Evolutionary conservation across 2,329 filamentous ascomycete genomes (phyloP).

Genomic region (Aspergillus alliaceus): DNA sequence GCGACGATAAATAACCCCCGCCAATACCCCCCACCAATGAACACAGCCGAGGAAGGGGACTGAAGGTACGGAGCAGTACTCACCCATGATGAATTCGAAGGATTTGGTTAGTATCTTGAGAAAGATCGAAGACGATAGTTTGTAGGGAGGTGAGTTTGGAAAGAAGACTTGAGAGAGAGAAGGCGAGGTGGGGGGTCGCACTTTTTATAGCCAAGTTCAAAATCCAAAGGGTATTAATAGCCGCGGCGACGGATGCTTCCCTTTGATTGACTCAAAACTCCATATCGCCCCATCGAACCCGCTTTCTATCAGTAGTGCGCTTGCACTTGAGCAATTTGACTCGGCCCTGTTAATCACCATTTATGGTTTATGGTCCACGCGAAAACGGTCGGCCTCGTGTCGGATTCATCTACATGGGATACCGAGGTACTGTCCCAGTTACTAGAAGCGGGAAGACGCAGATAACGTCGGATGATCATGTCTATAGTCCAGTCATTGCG

Average conservation of each 20-base stretch:
- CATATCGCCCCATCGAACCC: neutral
- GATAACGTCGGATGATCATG: neutral
- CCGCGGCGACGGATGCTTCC: neutral
- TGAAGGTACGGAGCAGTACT: neutral
- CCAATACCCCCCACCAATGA: neutral
- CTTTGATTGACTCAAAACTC: neutral
- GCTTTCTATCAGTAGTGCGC: neutral
- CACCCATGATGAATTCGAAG: neutral
- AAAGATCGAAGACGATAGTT: neutral
- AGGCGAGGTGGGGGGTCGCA: neutral
- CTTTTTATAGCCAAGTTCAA: neutral
- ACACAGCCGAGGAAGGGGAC: neutral
- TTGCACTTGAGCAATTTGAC: neutral
- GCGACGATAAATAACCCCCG: conserved; percentile 3
- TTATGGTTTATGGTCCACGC: neutral
- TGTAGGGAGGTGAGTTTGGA: neutral
- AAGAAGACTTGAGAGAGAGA: neutral
- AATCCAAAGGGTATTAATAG: neutral
- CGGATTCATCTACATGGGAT: too few species aligned
- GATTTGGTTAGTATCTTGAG: neutral
- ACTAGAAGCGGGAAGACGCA: neutral
- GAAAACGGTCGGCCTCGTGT: too few species aligned
- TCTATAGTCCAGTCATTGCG: neutral
- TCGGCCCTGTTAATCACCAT: neutral
- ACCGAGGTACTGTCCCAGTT: neutral